Evolutionary conservation across 2,329 filamentous ascomycete genomes (phyloP).

Genomic region (Penicillium sp.): DNA sequence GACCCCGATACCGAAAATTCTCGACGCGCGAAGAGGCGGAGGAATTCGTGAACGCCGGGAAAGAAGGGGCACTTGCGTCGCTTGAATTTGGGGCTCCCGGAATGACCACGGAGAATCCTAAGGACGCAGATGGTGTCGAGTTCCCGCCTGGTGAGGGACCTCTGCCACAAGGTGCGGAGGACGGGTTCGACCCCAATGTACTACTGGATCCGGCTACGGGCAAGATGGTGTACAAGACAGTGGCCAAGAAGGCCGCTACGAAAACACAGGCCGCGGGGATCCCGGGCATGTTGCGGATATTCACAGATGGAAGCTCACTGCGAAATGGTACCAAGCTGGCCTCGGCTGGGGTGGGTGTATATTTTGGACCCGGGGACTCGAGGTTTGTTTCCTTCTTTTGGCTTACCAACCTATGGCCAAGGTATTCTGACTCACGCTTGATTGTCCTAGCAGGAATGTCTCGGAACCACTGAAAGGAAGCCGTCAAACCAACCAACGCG

Average conservation of each 20-base stretch:
- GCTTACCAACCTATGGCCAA: not conserved
- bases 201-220: conserved; percentile 57
- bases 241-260: conserved; percentile 50
- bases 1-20: conserved; percentile 70
- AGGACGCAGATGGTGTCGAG: conserved; percentile 46
- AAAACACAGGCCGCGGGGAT: conserved; percentile 48
- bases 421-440: conserved; percentile 26
- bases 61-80: conserved; percentile 25
- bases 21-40: conserved; percentile 70
- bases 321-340: conserved; percentile 59
- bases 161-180: conserved; percentile 57
- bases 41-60: conserved; percentile 63
- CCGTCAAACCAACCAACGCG: conserved; percentile 89
- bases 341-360: conserved; percentile 64
- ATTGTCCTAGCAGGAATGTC: conserved; percentile 58
- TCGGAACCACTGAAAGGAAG: conserved; percentile 74
- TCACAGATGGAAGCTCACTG: conserved; percentile 64
- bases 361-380: conserved; percentile 61
- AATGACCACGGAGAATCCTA: conserved; percentile 43
- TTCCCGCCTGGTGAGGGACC: conserved; percentile 58
- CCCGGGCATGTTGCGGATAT: conserved; percentile 59
- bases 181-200: conserved; percentile 63
- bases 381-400: conserved; percentile 46
- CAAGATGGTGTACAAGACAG: conserved; percentile 57
- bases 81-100: conserved; percentile 37